Evolutionary conservation across 768 basidiomycete genomes (phyloP), one percentile per base, ranked within the genome.

Genomic region (Flagelloscypha sp.): DNA sequence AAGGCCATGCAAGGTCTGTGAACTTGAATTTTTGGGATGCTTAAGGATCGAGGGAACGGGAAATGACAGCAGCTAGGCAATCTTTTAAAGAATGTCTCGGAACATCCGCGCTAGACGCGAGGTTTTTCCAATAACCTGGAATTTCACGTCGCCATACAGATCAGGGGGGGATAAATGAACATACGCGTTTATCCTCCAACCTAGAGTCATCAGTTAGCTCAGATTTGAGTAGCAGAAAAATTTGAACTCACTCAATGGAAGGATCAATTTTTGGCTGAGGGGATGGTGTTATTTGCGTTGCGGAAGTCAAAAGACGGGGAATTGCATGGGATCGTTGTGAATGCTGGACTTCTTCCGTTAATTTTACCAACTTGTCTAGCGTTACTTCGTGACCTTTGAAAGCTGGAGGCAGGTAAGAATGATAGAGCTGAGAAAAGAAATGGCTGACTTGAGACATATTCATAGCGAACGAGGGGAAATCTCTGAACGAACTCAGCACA

Each of bases 81-180:
- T 40, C 8, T 22, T 23, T 11, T 17, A 47, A 37, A 18, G 16
- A 35, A 43, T 44, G 17, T 30, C 44, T 34, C 17, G 41, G 16
- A 44, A 44, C 48, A 41, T 42, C 23, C 31, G 42, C 10, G 41
- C 43, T 43, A 36, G 49, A 43, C 31, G 25, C 37, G 27, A 39
- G 43, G 5, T 31, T 41, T 36, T 30, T 38, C 47, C 27, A 45
- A 24, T 15, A 35, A 35, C 43, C 51, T 53, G 24, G 21, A 29
- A 16, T 32, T 21, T 34, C n/a, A 15, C 2, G 37, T 28, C 17
- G 22, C 12, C 8, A 13, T 19, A 20, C 34, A 33, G 9, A 42
- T 19, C 1, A 32, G 30, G 15, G 17, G 22, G 9, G 38, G 33
- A 29, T 6, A 30, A 4, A 4, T 5, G 19, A 40, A 30, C 16